These are phyloP conservation scores for Trypanosomatidae sp. DNA, from an alignment of 208 protist genomes.

Conservation along the genomic window DNA sequence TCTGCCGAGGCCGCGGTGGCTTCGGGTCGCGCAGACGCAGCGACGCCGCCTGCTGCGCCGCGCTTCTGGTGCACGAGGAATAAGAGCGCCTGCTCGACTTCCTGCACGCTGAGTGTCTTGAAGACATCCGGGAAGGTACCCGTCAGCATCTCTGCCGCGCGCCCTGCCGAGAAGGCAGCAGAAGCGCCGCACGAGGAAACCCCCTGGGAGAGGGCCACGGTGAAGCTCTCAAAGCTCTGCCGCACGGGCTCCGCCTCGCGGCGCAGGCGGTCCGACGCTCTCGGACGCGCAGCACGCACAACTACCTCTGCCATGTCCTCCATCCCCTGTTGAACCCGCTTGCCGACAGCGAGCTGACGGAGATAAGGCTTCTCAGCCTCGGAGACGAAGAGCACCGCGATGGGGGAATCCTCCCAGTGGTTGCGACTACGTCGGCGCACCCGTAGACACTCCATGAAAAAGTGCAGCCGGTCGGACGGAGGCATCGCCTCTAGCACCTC, in stretches of 20 bases:
- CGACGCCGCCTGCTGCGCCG: neutral
- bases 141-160: slow-evolving; percentile 29
- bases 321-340: slow-evolving; percentile 30
- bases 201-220: slow-evolving; percentile 20
- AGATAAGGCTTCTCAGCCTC: slow-evolving; percentile 25
- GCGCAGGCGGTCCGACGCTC: slow-evolving; percentile 12
- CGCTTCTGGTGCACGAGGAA: slow-evolving; percentile 23
- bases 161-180: slow-evolving; percentile 9
- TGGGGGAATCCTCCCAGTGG: slow-evolving; percentile 76
- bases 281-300: slow-evolving; percentile 21
- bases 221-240: slow-evolving; percentile 35
- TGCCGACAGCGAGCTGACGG: slow-evolving; percentile 46
- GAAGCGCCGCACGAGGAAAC: slow-evolving; percentile 7
- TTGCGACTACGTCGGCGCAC: slow-evolving; percentile 67
- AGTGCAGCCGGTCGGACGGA: slow-evolving; percentile 44
- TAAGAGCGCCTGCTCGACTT: slow-evolving; percentile 35
- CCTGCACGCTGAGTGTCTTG: slow-evolving; percentile 27
- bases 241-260: slow-evolving; percentile 28
- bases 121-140: slow-evolving; percentile 31
- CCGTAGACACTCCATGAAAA: slow-evolving; percentile 75
- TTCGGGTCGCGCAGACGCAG: neutral
- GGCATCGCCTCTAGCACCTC: slow-evolving; percentile 35
- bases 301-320: slow-evolving; percentile 37
- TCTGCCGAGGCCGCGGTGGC: neutral
- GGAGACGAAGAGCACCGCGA: slow-evolving; percentile 66